phyloP scores from a whole-genome alignment of 148 eudicot genomes.

The Rhododendron kiyosumense region DNA sequence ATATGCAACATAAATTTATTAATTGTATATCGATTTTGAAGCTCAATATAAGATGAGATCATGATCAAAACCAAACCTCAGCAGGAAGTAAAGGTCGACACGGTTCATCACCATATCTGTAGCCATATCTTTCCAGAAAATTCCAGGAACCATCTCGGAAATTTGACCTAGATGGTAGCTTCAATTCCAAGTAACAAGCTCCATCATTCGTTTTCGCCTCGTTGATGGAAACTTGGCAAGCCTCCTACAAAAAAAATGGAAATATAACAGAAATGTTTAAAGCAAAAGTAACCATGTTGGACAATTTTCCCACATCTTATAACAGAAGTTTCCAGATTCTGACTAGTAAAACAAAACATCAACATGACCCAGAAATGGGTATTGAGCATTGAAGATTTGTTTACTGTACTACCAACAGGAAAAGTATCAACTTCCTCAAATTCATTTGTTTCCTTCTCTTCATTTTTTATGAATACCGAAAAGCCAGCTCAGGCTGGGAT shows the following conservation, averaged over 20 bases:
- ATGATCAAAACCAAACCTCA: constrained; percentile 49
- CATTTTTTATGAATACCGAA: background rate
- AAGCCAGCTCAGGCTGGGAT: background rate
- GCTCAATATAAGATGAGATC: background rate
- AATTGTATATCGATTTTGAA: no score
- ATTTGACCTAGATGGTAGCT: constrained; percentile 48
- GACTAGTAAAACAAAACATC: background rate
- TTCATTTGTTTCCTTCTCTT: background rate
- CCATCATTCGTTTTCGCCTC: constrained; percentile 68
- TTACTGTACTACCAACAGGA: background rate
- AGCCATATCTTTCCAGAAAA: constrained; percentile 77
- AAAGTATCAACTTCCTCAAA: background rate
- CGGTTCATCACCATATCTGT: constrained; percentile 50
- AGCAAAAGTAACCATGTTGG: background rate
- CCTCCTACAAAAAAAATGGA: constrained; percentile 45
- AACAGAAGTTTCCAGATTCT: no score
- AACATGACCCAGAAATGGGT: background rate
- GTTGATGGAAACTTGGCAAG: constrained; percentile 50
- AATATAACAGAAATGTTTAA: background rate
- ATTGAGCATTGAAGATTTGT: background rate
- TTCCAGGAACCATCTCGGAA: constrained; percentile 48
- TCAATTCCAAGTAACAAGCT: constrained; percentile 57
- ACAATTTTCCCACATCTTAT: background rate
- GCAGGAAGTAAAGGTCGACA: constrained; percentile 74
- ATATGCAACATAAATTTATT: background rate